phyloP scores from a whole-genome alignment of 1,139 yeast genomes.

The Geotrichum fermentans region DNA sequence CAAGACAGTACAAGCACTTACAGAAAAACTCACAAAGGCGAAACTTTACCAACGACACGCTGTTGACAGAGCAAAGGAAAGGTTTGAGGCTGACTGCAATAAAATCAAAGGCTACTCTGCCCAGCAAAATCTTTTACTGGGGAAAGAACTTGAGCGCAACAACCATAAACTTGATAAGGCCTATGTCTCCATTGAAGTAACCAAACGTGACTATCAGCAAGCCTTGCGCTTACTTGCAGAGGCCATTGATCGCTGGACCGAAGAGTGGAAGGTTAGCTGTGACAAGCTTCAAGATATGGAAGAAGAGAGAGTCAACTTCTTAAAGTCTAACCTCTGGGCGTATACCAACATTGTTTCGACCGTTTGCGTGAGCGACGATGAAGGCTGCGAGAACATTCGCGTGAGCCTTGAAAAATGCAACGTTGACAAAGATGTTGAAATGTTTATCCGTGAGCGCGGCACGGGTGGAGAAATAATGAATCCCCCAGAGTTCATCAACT shows the following conservation, averaged over 20 bases:
- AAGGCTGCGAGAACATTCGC: slow-evolving; percentile 66
- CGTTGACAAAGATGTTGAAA: slow-evolving; percentile 54
- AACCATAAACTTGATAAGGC: slow-evolving; percentile 58
- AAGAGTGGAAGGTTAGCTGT: slow-evolving; percentile 73
- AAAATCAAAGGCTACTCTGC: slow-evolving; percentile 56
- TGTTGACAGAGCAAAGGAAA: slow-evolving; percentile 45
- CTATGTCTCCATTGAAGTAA: slow-evolving; percentile 44
- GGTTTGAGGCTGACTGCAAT: slow-evolving; percentile 56
- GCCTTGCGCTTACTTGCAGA: slow-evolving; percentile 58
- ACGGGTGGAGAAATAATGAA: slow-evolving; percentile 62
- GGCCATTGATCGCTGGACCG: slow-evolving; percentile 62
- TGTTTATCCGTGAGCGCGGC: slow-evolving; percentile 52
- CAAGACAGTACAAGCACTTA: slow-evolving; percentile 45
- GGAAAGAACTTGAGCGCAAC: slow-evolving; percentile 67
- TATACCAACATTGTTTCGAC: slow-evolving; percentile 74
- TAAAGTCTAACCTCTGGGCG: slow-evolving; percentile 77
- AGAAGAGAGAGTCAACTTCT: slow-evolving; percentile 66
- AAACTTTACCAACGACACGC: slow-evolving; percentile 39
- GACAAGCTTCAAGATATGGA: slow-evolving; percentile 72
- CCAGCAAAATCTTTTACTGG: slow-evolving; percentile 69
- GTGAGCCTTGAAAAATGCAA: slow-evolving; percentile 64
- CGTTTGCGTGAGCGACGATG: slow-evolving; percentile 74
- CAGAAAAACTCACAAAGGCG: slow-evolving; percentile 43
- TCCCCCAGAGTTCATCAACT: slow-evolving; percentile 54
- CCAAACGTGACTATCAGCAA: slow-evolving; percentile 56